These are phyloP conservation scores for Botrytis fabae DNA, from an alignment of 2,329 filamentous ascomycete species.

Conservation along the genomic window DNA sequence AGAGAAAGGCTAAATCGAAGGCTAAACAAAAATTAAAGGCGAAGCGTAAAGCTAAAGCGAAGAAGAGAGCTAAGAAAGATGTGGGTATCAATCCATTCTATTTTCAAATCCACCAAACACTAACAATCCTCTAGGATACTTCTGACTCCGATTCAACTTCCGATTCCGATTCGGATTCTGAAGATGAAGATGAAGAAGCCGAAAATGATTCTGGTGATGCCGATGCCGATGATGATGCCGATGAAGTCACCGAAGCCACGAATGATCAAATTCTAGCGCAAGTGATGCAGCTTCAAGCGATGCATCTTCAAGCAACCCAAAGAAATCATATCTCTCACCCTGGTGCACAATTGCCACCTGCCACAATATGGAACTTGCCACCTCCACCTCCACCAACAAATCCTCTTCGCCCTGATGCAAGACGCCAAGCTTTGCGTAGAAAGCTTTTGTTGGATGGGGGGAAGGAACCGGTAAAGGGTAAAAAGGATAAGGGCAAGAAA, in stretches of 20 bases:
- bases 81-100: slow-evolving; percentile 26
- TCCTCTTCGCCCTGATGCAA: slow-evolving; percentile 26
- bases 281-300: slow-evolving; percentile 35
- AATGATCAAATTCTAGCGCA: slow-evolving; percentile 33
- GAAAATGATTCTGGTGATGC: slow-evolving; percentile 23
- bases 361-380: slow-evolving; percentile 12
- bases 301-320: slow-evolving; percentile 31
- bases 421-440: slow-evolving; percentile 32
- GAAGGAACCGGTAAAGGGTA: slow-evolving; percentile 40
- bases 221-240: slow-evolving; percentile 25
- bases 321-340: slow-evolving; percentile 24
- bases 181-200: slow-evolving; percentile 23
- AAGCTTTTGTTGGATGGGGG: slow-evolving; percentile 35
- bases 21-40: slow-evolving; percentile 40
- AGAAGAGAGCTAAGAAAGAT: slow-evolving; percentile 43
- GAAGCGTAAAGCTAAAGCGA: slow-evolving; percentile 45
- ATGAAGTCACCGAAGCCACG: slow-evolving; percentile 19
- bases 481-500: slow-evolving; percentile 45
- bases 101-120: slow-evolving; percentile 8
- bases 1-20: slow-evolving; percentile 43
- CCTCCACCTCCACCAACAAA: slow-evolving; percentile 23
- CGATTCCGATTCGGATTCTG: slow-evolving; percentile 38
- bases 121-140: slow-evolving; percentile 32
- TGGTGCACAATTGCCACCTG: slow-evolving; percentile 5
- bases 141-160: slow-evolving; percentile 40